Base-by-base conservation (phyloP, 805 yeast species). In the Sungouiozyma ichnusensis region DNA sequence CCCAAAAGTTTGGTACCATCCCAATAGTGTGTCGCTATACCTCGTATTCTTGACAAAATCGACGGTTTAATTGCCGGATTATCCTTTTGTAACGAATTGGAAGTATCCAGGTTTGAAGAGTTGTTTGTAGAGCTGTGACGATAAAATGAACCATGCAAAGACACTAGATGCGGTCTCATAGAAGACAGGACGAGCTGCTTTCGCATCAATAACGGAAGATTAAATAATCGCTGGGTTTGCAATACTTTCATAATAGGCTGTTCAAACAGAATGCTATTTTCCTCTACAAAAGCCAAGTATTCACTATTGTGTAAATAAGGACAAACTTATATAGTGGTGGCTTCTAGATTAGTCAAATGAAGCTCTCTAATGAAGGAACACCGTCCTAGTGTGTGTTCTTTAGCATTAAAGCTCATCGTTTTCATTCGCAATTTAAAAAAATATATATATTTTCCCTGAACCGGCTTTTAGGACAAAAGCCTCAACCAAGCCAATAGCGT, bases 1-100 rank as follows among this genome's bases (percentile, higher is more conserved):
- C 97, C 97, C 37, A 90, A 68, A 43, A 92, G 74, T 65, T 88
- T 90, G 16, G 98, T 88, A 41, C 98, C 98, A 56, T 79, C 84
- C 95, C 96, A 85, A 63, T 87, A 88, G 63, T 90, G 98, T 39
- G 76, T 75, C 3, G 82, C 85, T 62, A 84, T 97, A 55, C 85
- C 90, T 60, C 87, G 90, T 44, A 90, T 79, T 58, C 78, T 81
- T 36, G 79, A 81, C 94, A 88, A 81, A n/a, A 85, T 36, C 1
- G 86, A 65, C 34, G 65, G 63, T 54, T 82, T 81, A 11, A 11
- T 24, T 24, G 29, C 9, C 11, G 11, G 29, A 11, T 24, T 11
- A 7, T 11, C 29, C 6, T 39, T 41, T 33, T 44, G 36, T 15
- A 16, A 19, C 3, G 35, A 29, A 3, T 38, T 19, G 8, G 33